Evolutionary conservation across 1,284 basidiomycete species (phyloP).

Genomic region (Malassezia nana): DNA sequence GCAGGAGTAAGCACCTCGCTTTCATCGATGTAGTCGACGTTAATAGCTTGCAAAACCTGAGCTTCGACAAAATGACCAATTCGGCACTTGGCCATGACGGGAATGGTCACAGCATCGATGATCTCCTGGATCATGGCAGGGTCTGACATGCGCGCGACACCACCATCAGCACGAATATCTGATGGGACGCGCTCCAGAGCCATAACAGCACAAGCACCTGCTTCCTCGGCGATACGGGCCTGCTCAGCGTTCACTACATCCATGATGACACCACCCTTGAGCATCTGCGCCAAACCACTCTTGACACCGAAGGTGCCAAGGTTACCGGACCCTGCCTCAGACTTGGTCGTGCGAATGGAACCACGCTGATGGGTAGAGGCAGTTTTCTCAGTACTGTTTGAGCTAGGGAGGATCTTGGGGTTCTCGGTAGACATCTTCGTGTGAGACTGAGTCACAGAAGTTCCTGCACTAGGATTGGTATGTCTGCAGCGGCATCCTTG

Average conservation of each 20-base stretch:
- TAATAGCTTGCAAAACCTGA: slow-evolving; percentile 83
- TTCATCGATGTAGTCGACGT: slow-evolving; percentile 91
- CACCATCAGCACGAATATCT: slow-evolving; percentile 58
- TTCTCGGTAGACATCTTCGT: slow-evolving; percentile 44
- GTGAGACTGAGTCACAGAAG: not conserved
- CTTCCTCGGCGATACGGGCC: slow-evolving; percentile 94
- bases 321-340: slow-evolving; percentile 53
- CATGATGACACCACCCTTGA: slow-evolving; percentile 51
- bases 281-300: slow-evolving; percentile 54
- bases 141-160: slow-evolving; percentile 54
- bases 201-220: slow-evolving; percentile 97
- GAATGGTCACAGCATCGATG: slow-evolving; percentile 55
- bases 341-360: slow-evolving; percentile 56
- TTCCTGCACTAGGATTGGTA: not conserved
- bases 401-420: slow-evolving; percentile 42
- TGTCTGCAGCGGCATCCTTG: not conserved
- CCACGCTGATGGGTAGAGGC: slow-evolving; percentile 21
- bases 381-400: slow-evolving; percentile 35
- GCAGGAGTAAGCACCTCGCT: slow-evolving; percentile 93
- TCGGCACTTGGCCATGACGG: slow-evolving; percentile 72
- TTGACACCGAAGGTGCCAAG: slow-evolving; percentile 84
- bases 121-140: slow-evolving; percentile 93
- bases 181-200: slow-evolving; percentile 77
- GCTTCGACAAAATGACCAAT: slow-evolving; percentile 76
- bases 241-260: slow-evolving; percentile 63